A percentile compares a stretch with the other conserved stretches of the same genome.
phyloP scores from a whole-genome alignment of 805 yeast genomes.

The Candida easanensis region DNA sequence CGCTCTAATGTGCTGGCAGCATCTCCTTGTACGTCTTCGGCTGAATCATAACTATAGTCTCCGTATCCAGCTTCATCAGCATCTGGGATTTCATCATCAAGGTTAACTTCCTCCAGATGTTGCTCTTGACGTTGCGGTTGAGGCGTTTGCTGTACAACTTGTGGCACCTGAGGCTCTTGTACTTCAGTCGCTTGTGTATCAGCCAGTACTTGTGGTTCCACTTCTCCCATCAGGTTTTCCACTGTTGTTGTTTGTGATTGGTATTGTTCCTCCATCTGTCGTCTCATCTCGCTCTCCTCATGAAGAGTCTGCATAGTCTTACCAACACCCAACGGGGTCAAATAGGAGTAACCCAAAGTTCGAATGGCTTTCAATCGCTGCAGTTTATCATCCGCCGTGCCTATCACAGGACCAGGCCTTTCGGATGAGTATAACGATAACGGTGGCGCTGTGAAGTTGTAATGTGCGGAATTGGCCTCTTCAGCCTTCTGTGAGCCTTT shows the following conservation, averaged over 20 bases:
- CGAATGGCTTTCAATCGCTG: constrained; percentile 32
- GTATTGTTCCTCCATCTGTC: constrained; percentile 28
- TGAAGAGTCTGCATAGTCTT: constrained; percentile 47
- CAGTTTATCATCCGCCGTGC: constrained; percentile 14
- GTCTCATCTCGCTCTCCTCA: constrained; percentile 29
- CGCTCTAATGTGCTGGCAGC: constrained; percentile 21
- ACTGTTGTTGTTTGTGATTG: constrained; percentile 25
- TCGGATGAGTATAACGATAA: constrained; percentile 53
- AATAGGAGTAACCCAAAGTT: constrained; percentile 43
- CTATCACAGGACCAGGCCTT: constrained; percentile 33
- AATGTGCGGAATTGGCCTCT: neutral
- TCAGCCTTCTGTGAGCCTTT: constrained; percentile 12
- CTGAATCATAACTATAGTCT: constrained; percentile 36
- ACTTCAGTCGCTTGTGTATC: neutral
- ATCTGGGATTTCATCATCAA: constrained; percentile 17
- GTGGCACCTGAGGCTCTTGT: constrained; percentile 3
- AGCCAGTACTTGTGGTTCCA: constrained; percentile 13
- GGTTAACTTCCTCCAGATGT: neutral
- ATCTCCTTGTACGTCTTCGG: constrained; percentile 24
- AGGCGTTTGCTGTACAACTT: neutral
- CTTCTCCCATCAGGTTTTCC: constrained; percentile 31
- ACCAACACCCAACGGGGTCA: constrained; percentile 58
- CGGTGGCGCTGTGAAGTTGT: constrained; percentile 45
- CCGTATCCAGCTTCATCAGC: constrained; percentile 39
- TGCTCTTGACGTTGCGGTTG: neutral